Percentiles rank a stretch among this genome's conserved stretches.
Evolutionary conservation across 2,329 filamentous ascomycete species (phyloP).

Genomic region (Beauveria asiatica): DNA sequence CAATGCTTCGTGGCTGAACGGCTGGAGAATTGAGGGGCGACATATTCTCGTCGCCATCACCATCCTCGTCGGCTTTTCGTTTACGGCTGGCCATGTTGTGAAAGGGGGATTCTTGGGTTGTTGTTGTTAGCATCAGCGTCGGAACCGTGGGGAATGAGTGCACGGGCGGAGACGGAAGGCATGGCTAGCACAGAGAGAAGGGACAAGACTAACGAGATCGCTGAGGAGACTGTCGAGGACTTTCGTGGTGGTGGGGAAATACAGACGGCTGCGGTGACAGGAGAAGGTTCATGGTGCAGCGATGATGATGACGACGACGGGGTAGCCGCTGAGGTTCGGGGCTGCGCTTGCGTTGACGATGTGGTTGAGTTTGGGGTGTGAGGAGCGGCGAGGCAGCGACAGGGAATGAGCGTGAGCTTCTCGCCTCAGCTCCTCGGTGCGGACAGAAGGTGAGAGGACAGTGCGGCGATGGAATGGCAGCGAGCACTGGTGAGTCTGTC

Average conservation of each 20-base stretch:
- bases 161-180: background rate
- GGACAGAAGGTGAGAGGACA: background rate
- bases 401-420: constrained; percentile 1
- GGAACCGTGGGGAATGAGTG: background rate
- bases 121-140: constrained; percentile 3
- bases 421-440: background rate
- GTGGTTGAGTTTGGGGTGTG: background rate
- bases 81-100: constrained; percentile 55
- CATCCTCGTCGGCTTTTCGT: constrained; percentile 79
- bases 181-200: background rate
- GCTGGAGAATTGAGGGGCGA: constrained; percentile 79
- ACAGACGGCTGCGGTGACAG: constrained; percentile 51
- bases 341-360: constrained; percentile 9
- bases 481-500: background rate
- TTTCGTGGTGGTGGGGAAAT: constrained; percentile 52
- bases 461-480: background rate
- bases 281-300: constrained; percentile 50
- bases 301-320: background rate
- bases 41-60: constrained; percentile 77
- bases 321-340: background rate
- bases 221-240: constrained; percentile 43
- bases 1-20: constrained; percentile 58
- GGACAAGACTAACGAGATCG: constrained; percentile 41
- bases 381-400: constrained; percentile 2
- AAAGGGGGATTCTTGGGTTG: constrained; percentile 34